Evolutionary conservation across 1,284 basidiomycete species (phyloP).

Genomic region (Porodaedalea pini): DNA sequence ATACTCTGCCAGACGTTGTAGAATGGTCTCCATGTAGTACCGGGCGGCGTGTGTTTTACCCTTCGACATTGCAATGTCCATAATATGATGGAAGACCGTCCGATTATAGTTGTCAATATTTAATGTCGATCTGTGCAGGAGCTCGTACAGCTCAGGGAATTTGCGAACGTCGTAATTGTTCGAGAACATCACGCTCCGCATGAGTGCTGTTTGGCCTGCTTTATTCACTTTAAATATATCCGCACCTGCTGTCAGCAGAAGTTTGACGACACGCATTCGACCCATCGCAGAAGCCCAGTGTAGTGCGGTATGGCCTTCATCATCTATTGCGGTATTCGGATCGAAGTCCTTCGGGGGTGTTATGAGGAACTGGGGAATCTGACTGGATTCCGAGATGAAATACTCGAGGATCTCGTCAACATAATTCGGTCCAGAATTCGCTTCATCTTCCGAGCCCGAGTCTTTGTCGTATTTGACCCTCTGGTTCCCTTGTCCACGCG

Average conservation of each 20-base stretch:
- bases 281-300: slow-evolving; percentile 99
- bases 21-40: slow-evolving; percentile 98
- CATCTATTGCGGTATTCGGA: slow-evolving; percentile 95
- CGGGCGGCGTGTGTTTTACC: slow-evolving; percentile 96
- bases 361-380: slow-evolving; percentile 87
- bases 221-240: slow-evolving; percentile 98
- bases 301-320: slow-evolving; percentile 95
- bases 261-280: slow-evolving; percentile 92
- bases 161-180: slow-evolving; percentile 99
- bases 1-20: slow-evolving; percentile 88
- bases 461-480: slow-evolving; percentile 19
- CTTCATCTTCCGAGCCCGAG: slow-evolving; percentile 37
- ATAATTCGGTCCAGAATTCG: slow-evolving; percentile 62
- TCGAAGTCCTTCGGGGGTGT: slow-evolving; percentile 91
- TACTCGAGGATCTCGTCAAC: slow-evolving; percentile 98
- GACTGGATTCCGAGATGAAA: slow-evolving; percentile 96
- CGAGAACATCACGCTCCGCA: slow-evolving; percentile 99
- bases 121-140: slow-evolving; percentile 93
- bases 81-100: slow-evolving; percentile 98
- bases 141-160: slow-evolving; percentile 96
- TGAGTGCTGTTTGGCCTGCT: slow-evolving; percentile 94
- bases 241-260: slow-evolving; percentile 90
- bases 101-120: slow-evolving; percentile 99
- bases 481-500: slow-evolving; percentile 28
- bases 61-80: slow-evolving; percentile 97